Conservation (phyloP, 108 stramenopile genomes). For the Pseudonitzschia multiseries region DNA sequence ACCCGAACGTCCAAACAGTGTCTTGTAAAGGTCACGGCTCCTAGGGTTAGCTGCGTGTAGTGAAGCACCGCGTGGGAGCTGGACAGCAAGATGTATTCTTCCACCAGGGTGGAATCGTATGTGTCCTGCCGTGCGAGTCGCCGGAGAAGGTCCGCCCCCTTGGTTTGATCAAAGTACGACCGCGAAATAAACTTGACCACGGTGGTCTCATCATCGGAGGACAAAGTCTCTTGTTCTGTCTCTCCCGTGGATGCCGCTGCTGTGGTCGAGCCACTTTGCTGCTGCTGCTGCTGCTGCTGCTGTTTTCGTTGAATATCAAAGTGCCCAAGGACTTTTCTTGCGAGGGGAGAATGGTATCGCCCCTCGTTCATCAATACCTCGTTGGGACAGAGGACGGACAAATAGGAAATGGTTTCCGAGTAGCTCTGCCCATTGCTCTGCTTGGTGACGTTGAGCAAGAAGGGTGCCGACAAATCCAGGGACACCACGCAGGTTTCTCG, state of each 20-base stretch:
- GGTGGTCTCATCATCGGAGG: conserved; percentile 23
- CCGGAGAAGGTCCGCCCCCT: conserved; percentile 75
- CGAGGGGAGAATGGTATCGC: conserved; percentile 66
- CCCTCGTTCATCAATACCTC: conserved; percentile 89
- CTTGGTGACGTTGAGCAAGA: conserved; percentile 69
- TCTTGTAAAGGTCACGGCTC: conserved; percentile 50
- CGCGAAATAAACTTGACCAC: conserved; percentile 87
- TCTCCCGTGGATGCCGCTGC: conserved; percentile 3
- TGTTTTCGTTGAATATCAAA: conserved; percentile 23
- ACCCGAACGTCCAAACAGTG: conserved; percentile 55
- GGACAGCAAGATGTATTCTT: conserved; percentile 86
- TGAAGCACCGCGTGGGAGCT: conserved; percentile 78
- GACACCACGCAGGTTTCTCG: conserved; percentile 85
- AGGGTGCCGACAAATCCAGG: conserved; percentile 71
- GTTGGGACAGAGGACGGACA: conserved; percentile 73
- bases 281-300: background rate
- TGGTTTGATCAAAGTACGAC: conserved; percentile 86
- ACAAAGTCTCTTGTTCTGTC: background rate
- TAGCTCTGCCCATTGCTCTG: conserved; percentile 87
- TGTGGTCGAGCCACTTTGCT: background rate
- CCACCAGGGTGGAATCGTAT: conserved; percentile 69
- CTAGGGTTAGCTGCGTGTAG: conserved; percentile 76
- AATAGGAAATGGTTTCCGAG: conserved; percentile 74
- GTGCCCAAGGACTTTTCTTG: conserved; percentile 57
- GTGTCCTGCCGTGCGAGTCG: conserved; percentile 67